phyloP scores from a whole-genome alignment of 2,329 filamentous ascomycete genomes.

The Fusarium papillatum region DNA sequence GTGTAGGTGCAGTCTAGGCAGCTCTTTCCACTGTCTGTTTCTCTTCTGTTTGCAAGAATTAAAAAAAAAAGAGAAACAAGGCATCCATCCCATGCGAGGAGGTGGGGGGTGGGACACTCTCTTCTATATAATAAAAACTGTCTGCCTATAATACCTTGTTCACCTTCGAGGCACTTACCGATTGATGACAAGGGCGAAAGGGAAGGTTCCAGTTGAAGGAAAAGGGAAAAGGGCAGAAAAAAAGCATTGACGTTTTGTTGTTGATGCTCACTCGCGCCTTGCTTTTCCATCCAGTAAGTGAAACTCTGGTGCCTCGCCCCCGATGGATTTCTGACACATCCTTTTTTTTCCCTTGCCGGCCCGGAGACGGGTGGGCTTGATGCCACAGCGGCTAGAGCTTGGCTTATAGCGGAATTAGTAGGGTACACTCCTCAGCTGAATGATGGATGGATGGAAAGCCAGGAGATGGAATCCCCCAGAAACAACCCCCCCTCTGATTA shows the following conservation, averaged over 20 bases:
- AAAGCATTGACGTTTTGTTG: conserved; percentile 19
- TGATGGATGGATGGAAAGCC: background rate
- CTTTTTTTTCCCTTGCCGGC: background rate
- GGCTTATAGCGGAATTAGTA: conserved; percentile 22
- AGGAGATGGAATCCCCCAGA: background rate
- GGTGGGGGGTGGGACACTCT: background rate
- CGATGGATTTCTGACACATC: conserved; percentile 8
- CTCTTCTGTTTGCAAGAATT: conserved; percentile 13
- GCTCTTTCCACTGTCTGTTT: conserved; percentile 21
- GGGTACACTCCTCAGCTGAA: background rate
- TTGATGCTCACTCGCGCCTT: background rate
- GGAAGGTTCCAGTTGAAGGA: conserved; percentile 35
- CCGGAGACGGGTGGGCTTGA: background rate
- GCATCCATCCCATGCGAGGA: conserved; percentile 7
- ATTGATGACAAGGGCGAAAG: conserved; percentile 28
- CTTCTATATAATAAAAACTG: conserved; percentile 1
- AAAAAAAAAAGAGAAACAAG: conserved; percentile 17
- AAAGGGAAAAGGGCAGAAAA: background rate
- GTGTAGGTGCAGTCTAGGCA: background rate
- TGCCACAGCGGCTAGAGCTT: conserved; percentile 4
- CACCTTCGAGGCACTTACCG: background rate
- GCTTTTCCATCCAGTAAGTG: background rate
- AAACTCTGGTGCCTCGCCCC: conserved; percentile 35
- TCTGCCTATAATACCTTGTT: background rate
- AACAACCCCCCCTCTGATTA: background rate